Conservation (phyloP, 768 basidiomycete genomes). For the Calocybe cyanea region DNA sequence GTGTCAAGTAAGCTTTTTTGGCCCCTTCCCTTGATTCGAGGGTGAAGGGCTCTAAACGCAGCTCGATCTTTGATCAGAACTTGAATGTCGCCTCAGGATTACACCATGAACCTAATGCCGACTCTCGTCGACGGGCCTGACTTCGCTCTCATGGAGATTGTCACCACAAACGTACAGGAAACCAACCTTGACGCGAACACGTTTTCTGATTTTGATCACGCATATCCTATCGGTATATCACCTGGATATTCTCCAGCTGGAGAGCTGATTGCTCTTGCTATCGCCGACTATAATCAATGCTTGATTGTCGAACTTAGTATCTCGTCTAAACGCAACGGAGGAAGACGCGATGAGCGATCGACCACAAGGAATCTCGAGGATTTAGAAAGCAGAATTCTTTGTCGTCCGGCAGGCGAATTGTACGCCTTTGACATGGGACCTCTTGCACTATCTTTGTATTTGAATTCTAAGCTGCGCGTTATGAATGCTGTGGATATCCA, state of each 20-base stretch:
- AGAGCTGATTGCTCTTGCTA: conserved; percentile 40
- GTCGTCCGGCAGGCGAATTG: conserved; percentile 38
- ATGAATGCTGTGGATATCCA: conserved; percentile 56
- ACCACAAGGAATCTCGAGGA: conserved; percentile 15
- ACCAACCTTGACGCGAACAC: conserved; percentile 18
- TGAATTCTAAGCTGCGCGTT: conserved; percentile 38
- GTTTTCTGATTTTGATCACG: conserved; percentile 29
- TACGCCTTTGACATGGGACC: conserved; percentile 54
- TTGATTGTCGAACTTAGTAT: conserved; percentile 31
- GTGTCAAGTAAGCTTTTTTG: too few species aligned
- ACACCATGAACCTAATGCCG: conserved; percentile 17
- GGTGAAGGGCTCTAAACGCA: conserved; percentile 8
- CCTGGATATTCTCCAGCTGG: conserved; percentile 44
- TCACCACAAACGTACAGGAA: conserved; percentile 24
- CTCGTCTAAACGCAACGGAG: conserved; percentile 13
- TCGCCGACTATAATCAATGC: conserved; percentile 35
- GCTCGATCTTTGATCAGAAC: too few species aligned
- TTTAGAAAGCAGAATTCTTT: conserved; percentile 36
- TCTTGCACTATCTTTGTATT: conserved; percentile 45
- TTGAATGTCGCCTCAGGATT: too few species aligned
- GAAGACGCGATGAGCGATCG: conserved; percentile 15
- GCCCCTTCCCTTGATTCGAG: too few species aligned
- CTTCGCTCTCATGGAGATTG: conserved; percentile 21
- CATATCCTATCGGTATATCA: conserved; percentile 45
- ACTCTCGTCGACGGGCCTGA: conserved; percentile 28